These are phyloP conservation scores for Parathielavia hyrcaniae DNA, from an alignment of 495 filamentous ascomycete species.

Conservation along the genomic window DNA sequence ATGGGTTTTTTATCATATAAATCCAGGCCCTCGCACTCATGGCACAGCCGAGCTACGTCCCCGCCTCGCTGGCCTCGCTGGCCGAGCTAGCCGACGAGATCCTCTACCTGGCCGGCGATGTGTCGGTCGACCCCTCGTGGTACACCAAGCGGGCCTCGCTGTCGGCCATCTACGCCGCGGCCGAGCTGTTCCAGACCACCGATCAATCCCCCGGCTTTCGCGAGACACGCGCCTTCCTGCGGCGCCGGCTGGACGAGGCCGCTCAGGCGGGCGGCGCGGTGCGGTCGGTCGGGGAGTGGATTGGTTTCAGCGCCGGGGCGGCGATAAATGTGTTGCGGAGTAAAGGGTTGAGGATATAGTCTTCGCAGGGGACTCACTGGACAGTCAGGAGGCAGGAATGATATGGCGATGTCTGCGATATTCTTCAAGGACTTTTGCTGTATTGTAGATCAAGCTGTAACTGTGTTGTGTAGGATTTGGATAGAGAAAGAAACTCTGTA, in stretches of 20 bases:
- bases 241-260: constrained; percentile 66
- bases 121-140: constrained; percentile 75
- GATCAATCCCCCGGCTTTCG: constrained; percentile 59
- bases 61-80: constrained; percentile 71
- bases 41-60: constrained; percentile 70
- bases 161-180: constrained; percentile 72
- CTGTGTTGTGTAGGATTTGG: background rate
- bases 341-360: constrained; percentile 56
- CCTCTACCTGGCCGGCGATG: constrained; percentile 74
- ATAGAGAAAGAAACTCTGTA: background rate
- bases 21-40: constrained; percentile 78
- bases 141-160: constrained; percentile 82
- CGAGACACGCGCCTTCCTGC: constrained; percentile 74
- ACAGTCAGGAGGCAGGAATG: background rate
- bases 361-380: background rate
- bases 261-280: constrained; percentile 51
- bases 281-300: constrained; percentile 61
- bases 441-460: constrained; percentile 2
- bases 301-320: constrained; percentile 66
- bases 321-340: constrained; percentile 58
- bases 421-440: too few species aligned
- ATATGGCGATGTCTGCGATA: too few species aligned
- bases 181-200: constrained; percentile 89
- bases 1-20: too few species aligned
- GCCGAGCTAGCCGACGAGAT: constrained; percentile 81